These are phyloP conservation scores for Teratosphaeria zuluensis DNA, from an alignment of 2,329 filamentous ascomycete species.

Conservation along the genomic window DNA sequence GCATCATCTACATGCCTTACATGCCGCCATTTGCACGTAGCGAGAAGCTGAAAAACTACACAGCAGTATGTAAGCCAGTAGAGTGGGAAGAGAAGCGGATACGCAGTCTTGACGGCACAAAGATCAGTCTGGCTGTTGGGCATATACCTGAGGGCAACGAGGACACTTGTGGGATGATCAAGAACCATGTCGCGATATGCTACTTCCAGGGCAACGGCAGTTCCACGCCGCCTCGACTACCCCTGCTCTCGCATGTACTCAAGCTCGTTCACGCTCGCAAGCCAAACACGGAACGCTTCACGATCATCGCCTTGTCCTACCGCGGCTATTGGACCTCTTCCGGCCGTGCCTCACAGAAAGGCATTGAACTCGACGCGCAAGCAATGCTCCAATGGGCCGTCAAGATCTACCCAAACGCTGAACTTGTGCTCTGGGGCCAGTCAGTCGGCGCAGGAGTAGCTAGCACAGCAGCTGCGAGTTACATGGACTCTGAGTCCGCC, in stretches of 20 bases:
- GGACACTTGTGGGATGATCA: not conserved
- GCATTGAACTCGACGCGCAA: constrained; percentile 58
- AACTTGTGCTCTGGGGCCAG: constrained; percentile 63
- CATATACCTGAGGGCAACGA: constrained; percentile 2
- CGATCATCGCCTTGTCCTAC: constrained; percentile 45
- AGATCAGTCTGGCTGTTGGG: constrained; percentile 51
- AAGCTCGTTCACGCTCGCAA: constrained; percentile 27
- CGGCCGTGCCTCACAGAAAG: constrained; percentile 59
- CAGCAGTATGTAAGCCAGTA: constrained; percentile 49
- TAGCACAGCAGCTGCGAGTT: constrained; percentile 46
- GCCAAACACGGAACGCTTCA: constrained; percentile 18
- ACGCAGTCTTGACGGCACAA: constrained; percentile 53
- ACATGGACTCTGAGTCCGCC: constrained; percentile 18
- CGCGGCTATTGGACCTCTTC: constrained; percentile 71
- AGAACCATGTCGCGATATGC: constrained; percentile 30
- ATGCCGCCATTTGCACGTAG: constrained; percentile 59
- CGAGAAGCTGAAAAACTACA: constrained; percentile 58
- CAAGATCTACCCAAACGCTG: constrained; percentile 24
- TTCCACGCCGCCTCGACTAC: constrained; percentile 39
- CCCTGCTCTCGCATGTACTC: constrained; percentile 37
- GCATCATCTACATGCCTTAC: constrained; percentile 73
- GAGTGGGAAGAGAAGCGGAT: constrained; percentile 57
- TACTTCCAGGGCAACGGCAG: constrained; percentile 42
- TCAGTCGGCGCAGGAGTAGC: constrained; percentile 66
- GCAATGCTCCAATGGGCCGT: constrained; percentile 56